Conservation (phyloP, 2,329 filamentous ascomycete genomes). For the Cladophialophora carrionii region DNA sequence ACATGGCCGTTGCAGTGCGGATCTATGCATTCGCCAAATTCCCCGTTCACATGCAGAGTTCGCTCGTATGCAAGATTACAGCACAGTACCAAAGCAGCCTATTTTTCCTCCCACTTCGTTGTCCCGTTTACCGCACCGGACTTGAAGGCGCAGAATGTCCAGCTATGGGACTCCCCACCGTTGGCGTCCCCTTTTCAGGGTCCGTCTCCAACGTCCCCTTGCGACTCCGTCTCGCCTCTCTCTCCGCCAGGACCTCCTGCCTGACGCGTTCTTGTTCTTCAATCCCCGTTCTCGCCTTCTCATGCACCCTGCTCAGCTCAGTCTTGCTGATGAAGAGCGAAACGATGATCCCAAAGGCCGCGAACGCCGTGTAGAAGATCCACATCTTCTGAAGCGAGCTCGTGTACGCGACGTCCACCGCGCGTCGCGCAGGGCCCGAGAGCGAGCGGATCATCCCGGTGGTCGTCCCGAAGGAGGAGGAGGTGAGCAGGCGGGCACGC, state of each 20-base stretch:
- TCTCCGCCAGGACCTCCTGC: conserved; percentile 38
- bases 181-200: conserved; percentile 15
- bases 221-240: conserved; percentile 36
- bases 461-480: conserved; percentile 44
- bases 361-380: conserved; percentile 48
- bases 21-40: background rate
- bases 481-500: conserved; percentile 41
- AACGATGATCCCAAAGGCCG: conserved; percentile 40
- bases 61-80: background rate
- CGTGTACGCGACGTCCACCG: conserved; percentile 43
- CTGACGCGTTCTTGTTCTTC: conserved; percentile 50
- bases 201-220: conserved; percentile 14
- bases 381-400: conserved; percentile 46
- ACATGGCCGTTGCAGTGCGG: background rate
- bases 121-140: background rate
- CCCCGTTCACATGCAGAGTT: background rate
- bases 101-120: background rate
- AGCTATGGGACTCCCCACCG: background rate
- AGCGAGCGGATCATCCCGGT: conserved; percentile 44
- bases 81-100: background rate
- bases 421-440: conserved; percentile 37
- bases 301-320: conserved; percentile 47
- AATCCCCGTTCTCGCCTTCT: conserved; percentile 51
- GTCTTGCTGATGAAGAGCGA: conserved; percentile 41
- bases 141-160: background rate